phyloP scores from a whole-genome alignment of 2,329 filamentous ascomycete genomes.

The Arachnomyces sp. region DNA sequence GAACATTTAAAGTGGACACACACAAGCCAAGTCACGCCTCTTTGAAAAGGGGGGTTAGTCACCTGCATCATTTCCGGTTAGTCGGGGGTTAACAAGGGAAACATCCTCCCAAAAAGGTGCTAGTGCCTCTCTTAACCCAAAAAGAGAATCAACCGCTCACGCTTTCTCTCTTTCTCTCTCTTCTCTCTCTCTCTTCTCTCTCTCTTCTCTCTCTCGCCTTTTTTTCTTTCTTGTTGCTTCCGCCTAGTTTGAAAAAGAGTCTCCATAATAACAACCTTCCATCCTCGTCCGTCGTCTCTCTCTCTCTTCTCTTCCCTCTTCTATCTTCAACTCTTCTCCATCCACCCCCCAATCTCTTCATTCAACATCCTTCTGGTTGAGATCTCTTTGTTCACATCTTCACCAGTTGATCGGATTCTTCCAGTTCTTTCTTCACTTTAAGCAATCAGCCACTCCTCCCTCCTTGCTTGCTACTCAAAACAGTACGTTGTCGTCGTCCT shows the following conservation, averaged over 20 bases:
- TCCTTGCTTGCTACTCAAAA: constrained; percentile 5
- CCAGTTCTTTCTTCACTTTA: background rate
- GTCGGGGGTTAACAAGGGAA: background rate
- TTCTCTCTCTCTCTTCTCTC: constrained; percentile 19
- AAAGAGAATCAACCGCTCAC: constrained; percentile 7
- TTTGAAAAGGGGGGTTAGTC: too few species aligned
- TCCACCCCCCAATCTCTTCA: constrained; percentile 13
- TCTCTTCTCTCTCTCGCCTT: constrained; percentile 18
- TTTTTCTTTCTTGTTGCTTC: constrained; percentile 9
- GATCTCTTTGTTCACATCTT: constrained; percentile 15
- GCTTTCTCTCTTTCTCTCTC: constrained; percentile 16
- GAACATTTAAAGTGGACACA: too few species aligned
- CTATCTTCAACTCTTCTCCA: constrained; percentile 14
- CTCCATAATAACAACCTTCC: constrained; percentile 14
- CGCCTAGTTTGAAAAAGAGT: too few species aligned
- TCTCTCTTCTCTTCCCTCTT: constrained; percentile 18
- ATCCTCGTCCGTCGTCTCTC: constrained; percentile 17
- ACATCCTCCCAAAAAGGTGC: too few species aligned
- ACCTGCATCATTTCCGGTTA: background rate
- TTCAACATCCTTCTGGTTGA: constrained; percentile 14
- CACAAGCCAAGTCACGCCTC: too few species aligned
- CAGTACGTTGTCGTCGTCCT: constrained; percentile 12
- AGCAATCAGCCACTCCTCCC: too few species aligned
- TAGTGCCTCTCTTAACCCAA: background rate
- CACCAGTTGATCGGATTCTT: constrained; percentile 13